Evolutionary conservation across 176 grass and related monocot genomes (phyloP).

Genomic region (Bromus sterilis): DNA sequence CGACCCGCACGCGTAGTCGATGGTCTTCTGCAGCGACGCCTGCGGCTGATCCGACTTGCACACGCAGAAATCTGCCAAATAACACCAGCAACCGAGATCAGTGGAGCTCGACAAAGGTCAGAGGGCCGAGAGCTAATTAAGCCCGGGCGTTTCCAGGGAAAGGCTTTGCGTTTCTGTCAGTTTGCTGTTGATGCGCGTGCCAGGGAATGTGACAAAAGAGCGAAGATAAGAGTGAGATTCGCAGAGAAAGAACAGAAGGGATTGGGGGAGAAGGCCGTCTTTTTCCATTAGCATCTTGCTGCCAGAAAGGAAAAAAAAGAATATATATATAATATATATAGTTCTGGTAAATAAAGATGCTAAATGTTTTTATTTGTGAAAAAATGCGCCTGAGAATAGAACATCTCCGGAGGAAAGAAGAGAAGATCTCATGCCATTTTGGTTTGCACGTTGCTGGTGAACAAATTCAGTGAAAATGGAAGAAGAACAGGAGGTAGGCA

Average conservation of each 20-base stretch:
- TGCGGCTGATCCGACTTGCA: constrained; percentile 55
- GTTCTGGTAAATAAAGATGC: too few relatives aligned
- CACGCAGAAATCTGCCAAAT: constrained; percentile 76
- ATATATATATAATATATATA: too few relatives aligned
- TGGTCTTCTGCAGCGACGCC: constrained; percentile 65
- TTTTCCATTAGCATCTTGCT: not conserved
- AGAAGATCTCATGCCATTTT: not conserved
- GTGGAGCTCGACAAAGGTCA: not conserved
- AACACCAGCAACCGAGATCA: not conserved
- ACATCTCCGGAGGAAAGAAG: not conserved
- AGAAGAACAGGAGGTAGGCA: not conserved
- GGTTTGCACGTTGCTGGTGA: not conserved
- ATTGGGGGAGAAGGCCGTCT: not conserved
- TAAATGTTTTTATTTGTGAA: not conserved
- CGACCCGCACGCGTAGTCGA: constrained; percentile 91
- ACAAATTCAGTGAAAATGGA: not conserved
- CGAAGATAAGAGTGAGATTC: not conserved
- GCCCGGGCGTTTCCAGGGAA: not conserved
- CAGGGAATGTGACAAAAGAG: constrained; percentile 4
- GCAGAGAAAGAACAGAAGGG: not conserved
- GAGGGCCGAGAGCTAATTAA: not conserved
- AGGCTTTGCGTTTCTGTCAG: not conserved
- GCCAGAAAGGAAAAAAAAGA: not conserved
- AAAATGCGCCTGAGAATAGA: not conserved
- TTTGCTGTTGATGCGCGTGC: not conserved